Evolutionary conservation across 148 eudicot species (phyloP).

Genomic region (Heliosperma pusillum): DNA sequence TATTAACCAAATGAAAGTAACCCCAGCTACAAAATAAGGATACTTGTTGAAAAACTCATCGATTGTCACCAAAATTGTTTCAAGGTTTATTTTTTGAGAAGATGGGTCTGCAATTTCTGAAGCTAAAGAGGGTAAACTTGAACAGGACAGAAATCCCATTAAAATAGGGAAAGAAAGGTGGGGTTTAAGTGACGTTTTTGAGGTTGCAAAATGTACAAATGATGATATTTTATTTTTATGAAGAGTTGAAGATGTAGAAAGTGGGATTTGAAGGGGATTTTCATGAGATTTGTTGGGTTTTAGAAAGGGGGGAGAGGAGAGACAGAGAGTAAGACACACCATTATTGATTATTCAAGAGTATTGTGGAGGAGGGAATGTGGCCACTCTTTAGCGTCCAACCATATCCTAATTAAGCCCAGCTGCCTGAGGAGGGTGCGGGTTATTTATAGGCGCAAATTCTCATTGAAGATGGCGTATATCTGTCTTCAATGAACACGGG

Average conservation of each 20-base stretch:
- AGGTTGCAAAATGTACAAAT: conserved; percentile 18
- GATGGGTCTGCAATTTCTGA: conserved; percentile 41
- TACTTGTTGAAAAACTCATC: conserved; percentile 64
- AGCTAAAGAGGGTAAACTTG: conserved; percentile 50
- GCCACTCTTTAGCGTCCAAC: background rate
- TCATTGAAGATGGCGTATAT: no score
- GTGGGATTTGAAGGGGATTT: conserved; percentile 23
- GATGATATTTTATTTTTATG: conserved; percentile 12
- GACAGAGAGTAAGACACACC: conserved; percentile 55
- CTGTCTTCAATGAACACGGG: no score
- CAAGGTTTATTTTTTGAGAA: conserved; percentile 64
- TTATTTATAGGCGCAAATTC: no score
- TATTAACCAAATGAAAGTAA: conserved; percentile 68
- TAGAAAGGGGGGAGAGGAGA: conserved; percentile 52
- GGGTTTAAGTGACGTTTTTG: conserved; percentile 36
- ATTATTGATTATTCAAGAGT: conserved; percentile 25
- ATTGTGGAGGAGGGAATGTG: conserved; percentile 22
- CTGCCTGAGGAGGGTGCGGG: no score
- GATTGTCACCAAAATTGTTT: conserved; percentile 52
- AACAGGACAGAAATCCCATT: conserved; percentile 26
- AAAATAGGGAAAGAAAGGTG: conserved; percentile 36
- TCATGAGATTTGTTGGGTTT: conserved; percentile 38
- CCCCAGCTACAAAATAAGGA: conserved; percentile 81
- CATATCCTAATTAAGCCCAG: no score
- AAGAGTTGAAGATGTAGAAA: conserved; percentile 21